Evolutionary conservation across 345 rosid genomes (phyloP), one percentile per base, ranked within the genome.

Genomic region (Microcos paniculata): DNA sequence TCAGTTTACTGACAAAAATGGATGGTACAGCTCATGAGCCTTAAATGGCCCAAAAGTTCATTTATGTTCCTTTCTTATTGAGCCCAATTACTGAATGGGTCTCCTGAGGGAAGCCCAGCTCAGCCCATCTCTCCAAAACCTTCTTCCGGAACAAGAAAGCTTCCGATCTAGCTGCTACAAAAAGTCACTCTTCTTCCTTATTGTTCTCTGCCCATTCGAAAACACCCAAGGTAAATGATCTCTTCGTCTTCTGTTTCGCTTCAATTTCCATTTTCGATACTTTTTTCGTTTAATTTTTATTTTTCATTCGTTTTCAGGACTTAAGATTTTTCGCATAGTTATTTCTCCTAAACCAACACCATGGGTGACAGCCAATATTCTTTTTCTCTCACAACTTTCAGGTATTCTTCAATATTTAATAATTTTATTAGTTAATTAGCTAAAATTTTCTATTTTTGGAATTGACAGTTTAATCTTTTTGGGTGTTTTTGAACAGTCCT

Each of bases 311-410:
- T 23, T 3, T 73, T 59, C 68, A 59, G 76, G 68, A 48, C 46
- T 73, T 59, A 45, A 4, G 13, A 30, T 1, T 48, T 46, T 26
- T 46, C 55, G 33, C 8, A 67, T 1, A 23, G 23, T 18, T 30
- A 16, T 28, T 57, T 42, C 40, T 28, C 42, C 9, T 57, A 28
- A 62, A 31, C 77, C 28, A 55, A 31, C 77, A 65, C 71, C 67
- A 94, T 95, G 98, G 98, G 98, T 3, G 98, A 94, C 68, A 92
- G 98, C 76, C 98, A 94, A 83, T 92, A 91, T 85, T 92, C 95
- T 14, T 94, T 94, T 81, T 94, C 98, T 23, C 94, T 95, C 78
- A 95, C 97, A 26, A 95, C 98, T 76, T 95, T 95, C 91, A 94
- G 98, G 97, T 90, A 40, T 26, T 72, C 30, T 52, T 67, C 66